Base-by-base conservation (phyloP, 1,139 yeast genomes). In the Zygosaccharomyces pseudobailii region DNA sequence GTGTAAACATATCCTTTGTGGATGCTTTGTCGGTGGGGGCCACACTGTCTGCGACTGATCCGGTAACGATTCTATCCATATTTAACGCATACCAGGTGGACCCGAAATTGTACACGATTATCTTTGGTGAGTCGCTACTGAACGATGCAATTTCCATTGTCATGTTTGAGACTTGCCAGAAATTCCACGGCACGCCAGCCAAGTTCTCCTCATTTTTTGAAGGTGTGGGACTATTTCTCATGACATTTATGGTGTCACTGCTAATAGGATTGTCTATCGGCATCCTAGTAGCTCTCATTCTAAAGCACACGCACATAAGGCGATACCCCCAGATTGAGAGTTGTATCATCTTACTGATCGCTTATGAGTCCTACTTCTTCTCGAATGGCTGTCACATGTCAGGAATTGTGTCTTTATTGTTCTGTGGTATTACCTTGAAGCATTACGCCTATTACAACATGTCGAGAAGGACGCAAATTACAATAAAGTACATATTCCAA, bases 361-460 rank as follows among this genome's bases (percentile, higher is more conserved):
- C 98, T 6, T 94, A 94, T 65, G 96, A 90, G 57, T 87, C 97
- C 0, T 94, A 94, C 66, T 94, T 94, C 73, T 92, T 94, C 68
- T 90, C 97, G 42, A 94, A 92, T 64, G 99, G 98, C 37, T 94
- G 98, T 57, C 98, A 94, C 66, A 92, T 92, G 98, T 89, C 97
- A 5, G 99, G 99, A 42, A 94, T 92, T 58, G 99, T 94, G 6
- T 88, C 97, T 1, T 74, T 94, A 54, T 71, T 94, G 55, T 94
- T 94, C 70, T 92, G 97, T 66, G 98, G 98, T 46, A 90, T 94
- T 53, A 92, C 98, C 3, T 72, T 94, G 63, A 92, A 92, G 67
- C 98, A 94, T 68, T 94, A 94, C 65, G 98, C 98, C 17, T 90
- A 89, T 69, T 92, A 79, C 69, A 94, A 90, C 70, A 94, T 94